A percentile compares a stretch with the other conserved stretches of the same genome.
phyloP scores from a whole-genome alignment of 768 basidiomycete species.

The Favolaschia claudopus region DNA sequence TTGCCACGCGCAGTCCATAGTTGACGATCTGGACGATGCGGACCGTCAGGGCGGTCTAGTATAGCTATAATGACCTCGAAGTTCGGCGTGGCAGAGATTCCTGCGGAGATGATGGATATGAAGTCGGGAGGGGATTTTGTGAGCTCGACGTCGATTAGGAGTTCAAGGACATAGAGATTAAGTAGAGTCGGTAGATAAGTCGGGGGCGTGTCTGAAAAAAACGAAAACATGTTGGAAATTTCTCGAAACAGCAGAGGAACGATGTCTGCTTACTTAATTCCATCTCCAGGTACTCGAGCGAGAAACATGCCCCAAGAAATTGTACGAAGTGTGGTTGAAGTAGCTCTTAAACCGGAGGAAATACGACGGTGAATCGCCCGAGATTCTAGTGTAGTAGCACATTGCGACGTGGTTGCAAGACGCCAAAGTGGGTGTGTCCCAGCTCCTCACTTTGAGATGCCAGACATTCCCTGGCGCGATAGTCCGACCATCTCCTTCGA shows the following conservation, averaged over 20 bases:
- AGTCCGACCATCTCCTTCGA: no score
- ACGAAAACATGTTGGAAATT: background rate
- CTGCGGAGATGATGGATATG: background rate
- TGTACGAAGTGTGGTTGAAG: background rate
- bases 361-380: background rate
- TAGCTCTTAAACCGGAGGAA: background rate
- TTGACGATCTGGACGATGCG: background rate
- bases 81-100: background rate
- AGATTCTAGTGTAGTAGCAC: background rate
- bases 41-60: background rate
- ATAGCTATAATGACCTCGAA: background rate
- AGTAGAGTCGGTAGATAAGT: background rate
- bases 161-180: background rate
- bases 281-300: background rate
- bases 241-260: no score
- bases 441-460: background rate
- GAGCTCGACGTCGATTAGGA: background rate
- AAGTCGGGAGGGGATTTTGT: background rate
- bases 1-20: background rate
- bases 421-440: background rate
- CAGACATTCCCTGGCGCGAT: background rate
- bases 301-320: background rate
- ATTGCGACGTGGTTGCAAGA: background rate
- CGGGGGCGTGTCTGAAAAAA: background rate
- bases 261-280: background rate